A percentile compares a stretch with the other conserved stretches of the same genome.
Conservation (phyloP, 1,139 yeast genomes). For the Taphrina confusa region DNA sequence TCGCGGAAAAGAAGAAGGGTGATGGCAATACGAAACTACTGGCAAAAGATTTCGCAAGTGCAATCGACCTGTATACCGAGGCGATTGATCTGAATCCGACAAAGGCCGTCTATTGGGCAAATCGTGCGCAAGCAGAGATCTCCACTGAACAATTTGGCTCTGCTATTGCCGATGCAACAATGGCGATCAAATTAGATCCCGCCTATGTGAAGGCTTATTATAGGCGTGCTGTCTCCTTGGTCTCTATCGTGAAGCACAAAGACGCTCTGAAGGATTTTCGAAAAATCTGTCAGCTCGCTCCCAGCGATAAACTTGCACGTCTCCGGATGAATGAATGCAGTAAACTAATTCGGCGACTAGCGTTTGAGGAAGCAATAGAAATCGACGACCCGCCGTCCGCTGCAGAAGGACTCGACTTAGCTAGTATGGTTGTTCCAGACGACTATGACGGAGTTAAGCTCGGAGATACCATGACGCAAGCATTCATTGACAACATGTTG, state of each 20-base stretch:
- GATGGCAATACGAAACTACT: constrained; percentile 74
- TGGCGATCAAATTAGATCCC: constrained; percentile 68
- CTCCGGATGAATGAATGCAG: constrained; percentile 66
- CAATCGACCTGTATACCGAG: constrained; percentile 67
- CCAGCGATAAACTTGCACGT: constrained; percentile 69
- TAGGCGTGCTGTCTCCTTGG: constrained; percentile 78
- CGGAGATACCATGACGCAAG: constrained; percentile 49
- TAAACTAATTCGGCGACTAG: constrained; percentile 67
- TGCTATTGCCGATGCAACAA: constrained; percentile 74
- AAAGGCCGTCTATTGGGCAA: constrained; percentile 77
- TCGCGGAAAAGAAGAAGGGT: constrained; percentile 61
- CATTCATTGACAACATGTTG: constrained; percentile 67
- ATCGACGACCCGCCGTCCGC: constrained; percentile 56
- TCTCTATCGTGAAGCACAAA: constrained; percentile 73
- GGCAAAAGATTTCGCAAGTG: constrained; percentile 62
- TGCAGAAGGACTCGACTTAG: constrained; percentile 39
- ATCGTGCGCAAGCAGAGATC: constrained; percentile 87
- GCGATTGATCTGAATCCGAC: constrained; percentile 71
- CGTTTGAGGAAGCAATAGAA: constrained; percentile 85
- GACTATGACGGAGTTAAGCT: constrained; percentile 67
- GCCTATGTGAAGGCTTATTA: constrained; percentile 65
- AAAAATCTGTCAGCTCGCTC: constrained; percentile 61
- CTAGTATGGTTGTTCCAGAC: constrained; percentile 52
- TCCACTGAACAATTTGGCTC: constrained; percentile 83
- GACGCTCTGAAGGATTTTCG: constrained; percentile 74